Base-by-base conservation (phyloP, 2,329 filamentous ascomycete species). In the Arthrobotrys sinensis region DNA sequence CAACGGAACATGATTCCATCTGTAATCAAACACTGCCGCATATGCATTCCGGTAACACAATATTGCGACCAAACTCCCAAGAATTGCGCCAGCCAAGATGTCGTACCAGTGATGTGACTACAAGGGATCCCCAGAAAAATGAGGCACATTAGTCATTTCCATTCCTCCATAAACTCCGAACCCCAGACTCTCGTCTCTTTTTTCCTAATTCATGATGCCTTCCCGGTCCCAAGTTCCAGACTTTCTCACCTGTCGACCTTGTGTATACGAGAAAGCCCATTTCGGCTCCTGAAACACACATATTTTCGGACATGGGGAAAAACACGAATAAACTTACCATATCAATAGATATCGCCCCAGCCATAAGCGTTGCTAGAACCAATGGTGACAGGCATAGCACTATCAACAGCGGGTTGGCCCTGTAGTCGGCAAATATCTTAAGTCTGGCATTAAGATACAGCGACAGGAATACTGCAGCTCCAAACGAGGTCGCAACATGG, bases 271-370 rank as follows among this genome's bases (percentile, higher is more conserved):
- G 45, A 24, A 57, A 64, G 40, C 45, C 53, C 69, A 60, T 64
- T 60, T 75, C 70, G 70, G 70, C 70, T 75, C 46, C 46, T 75
- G 63, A 75, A 75, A 75, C 70, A 55, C 34, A 60, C 36, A 43
- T 43, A 21, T 53, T 43, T 46, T 57, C 19, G 46, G 48, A 60
- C 69, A 73, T 73, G 69, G 69, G 70, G 55, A 46, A 68, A 19
- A 50, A 65, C 43, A 53, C 62, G 62, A 75, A 67, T 4, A 24
- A n/a, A 65, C 72, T 69, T 53, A 75, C 70, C 62, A 55, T 67
- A 64, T 75, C 62, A 67, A 75, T 75, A 38, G 63, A 67, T 34
- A 62, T 67, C 21, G 52, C 40, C 45, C 70, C 52, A 28, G 70
- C 60, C 60, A 73, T 67, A 48, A 67, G 62, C 62, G 46, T 10